phyloP scores from a whole-genome alignment of 208 protist species.

The Trypanosoma platydactyli region DNA sequence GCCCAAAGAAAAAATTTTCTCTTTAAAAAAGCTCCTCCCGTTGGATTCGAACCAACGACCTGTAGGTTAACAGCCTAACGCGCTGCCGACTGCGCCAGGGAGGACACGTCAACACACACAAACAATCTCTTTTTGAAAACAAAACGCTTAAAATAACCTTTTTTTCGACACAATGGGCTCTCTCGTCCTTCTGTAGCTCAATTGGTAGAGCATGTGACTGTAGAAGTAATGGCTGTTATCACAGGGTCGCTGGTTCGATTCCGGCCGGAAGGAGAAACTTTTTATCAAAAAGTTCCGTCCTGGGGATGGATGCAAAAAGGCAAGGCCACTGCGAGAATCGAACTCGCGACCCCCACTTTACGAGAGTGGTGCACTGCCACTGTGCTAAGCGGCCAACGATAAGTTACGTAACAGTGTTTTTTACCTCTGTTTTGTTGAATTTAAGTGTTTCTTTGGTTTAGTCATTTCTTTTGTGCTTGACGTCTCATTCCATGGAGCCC shows the following conservation, averaged over 20 bases:
- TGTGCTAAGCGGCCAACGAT: conserved; percentile 91
- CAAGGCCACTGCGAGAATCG: conserved; percentile 94
- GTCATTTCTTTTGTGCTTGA: background rate
- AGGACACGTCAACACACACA: conserved; percentile 40
- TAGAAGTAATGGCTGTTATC: conserved; percentile 22
- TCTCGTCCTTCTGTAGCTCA: conserved; percentile 34
- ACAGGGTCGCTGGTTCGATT: conserved; percentile 43
- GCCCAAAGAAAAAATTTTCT: no score
- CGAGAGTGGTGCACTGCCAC: conserved; percentile 95
- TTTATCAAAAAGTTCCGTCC: background rate
- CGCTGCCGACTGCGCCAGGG: conserved; percentile 94
- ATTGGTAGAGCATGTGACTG: conserved; percentile 43
- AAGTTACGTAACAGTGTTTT: background rate
- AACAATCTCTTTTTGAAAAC: background rate
- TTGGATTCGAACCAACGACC: conserved; percentile 95
- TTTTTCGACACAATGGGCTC: background rate
- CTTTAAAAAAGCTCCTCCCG: conserved; percentile 91
- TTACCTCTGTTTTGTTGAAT: conserved; percentile 13
- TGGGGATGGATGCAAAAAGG: background rate
- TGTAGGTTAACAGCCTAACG: conserved; percentile 96
- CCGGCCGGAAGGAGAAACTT: conserved; percentile 31
- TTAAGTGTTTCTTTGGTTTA: conserved; percentile 3
- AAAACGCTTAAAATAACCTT: background rate
- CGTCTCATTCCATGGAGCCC: conserved; percentile 30
- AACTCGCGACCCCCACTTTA: conserved; percentile 96